Conservation (phyloP, 2,329 filamentous ascomycete genomes). For the Alternaria arbusti region DNA sequence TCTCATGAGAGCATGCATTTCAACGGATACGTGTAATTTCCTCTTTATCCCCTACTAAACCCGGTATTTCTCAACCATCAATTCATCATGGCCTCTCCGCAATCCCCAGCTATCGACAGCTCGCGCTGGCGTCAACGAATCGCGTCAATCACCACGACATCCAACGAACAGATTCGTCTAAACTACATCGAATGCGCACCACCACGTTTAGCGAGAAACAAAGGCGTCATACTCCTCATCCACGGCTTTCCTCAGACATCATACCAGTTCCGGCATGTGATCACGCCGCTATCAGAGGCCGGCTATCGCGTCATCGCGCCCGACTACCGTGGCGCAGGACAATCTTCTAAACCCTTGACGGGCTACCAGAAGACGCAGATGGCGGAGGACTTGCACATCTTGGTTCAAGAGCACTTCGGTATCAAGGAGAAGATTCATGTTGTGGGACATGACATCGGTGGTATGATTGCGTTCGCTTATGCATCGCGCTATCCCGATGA, state of each 20-base stretch:
- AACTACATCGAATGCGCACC: not conserved
- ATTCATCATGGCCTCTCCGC: not conserved
- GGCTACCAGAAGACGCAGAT: slow-evolving; percentile 53
- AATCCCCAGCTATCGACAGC: not conserved
- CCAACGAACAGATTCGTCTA: not conserved
- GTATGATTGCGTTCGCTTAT: slow-evolving; percentile 56
- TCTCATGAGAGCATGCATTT: not conserved
- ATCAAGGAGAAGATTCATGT: slow-evolving; percentile 51
- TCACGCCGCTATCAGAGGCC: slow-evolving; percentile 36
- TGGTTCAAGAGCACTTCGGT: slow-evolving; percentile 34
- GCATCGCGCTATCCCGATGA: slow-evolving; percentile 45
- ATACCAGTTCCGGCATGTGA: slow-evolving; percentile 48
- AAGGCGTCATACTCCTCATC: slow-evolving; percentile 49
- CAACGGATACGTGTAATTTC: not conserved
- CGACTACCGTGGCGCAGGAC: slow-evolving; percentile 51
- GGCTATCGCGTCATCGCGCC: slow-evolving; percentile 52
- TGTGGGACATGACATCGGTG: slow-evolving; percentile 57
- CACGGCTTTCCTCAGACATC: slow-evolving; percentile 58
- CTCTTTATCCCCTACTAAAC: not conserved
- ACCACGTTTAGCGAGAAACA: not conserved
- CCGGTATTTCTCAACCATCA: not conserved
- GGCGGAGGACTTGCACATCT: slow-evolving; percentile 49
- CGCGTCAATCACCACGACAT: not conserved
- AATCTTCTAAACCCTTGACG: slow-evolving; percentile 43
- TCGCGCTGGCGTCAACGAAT: not conserved